Evolutionary conservation across 106 monocot genomes (phyloP).

Genomic region (Platanthera zijinensis): DNA sequence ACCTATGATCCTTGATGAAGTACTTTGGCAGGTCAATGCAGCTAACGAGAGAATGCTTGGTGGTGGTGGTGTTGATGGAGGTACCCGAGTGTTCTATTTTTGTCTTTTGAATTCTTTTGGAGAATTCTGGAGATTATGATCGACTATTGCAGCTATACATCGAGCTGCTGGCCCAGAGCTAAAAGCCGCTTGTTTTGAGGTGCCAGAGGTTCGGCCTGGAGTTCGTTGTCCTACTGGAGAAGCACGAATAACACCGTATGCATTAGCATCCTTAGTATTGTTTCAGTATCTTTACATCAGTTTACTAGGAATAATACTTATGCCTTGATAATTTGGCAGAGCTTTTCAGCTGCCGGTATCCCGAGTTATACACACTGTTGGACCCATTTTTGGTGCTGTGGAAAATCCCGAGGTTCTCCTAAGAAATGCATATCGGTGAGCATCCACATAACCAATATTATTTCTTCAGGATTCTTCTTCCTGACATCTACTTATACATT

Average conservation of each 20-base stretch:
- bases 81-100: constrained; percentile 21
- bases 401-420: constrained; percentile 58
- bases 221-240: constrained; percentile 89
- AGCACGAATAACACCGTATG: constrained; percentile 84
- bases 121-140: not conserved
- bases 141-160: constrained; percentile 62
- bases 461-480: not conserved
- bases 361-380: constrained; percentile 85
- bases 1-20: not conserved
- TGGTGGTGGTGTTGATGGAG: constrained; percentile 97
- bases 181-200: constrained; percentile 40
- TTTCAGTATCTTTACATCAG: not conserved
- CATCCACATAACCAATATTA: not conserved
- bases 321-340: constrained; percentile 27
- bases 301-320: not conserved
- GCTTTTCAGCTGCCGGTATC: constrained; percentile 79
- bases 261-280: constrained; percentile 11
- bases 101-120: not conserved
- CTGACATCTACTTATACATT: not conserved
- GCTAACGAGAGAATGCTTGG: constrained; percentile 79
- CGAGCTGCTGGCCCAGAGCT: constrained; percentile 91
- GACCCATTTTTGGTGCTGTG: constrained; percentile 69
- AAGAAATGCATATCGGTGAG: constrained; percentile 66
- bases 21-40: constrained; percentile 60
- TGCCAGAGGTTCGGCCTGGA: constrained; percentile 59